Percentiles rank a stretch among this genome's conserved stretches.
phyloP scores from a whole-genome alignment of 805 yeast species.

The Saccharomycopsis malanga region DNA sequence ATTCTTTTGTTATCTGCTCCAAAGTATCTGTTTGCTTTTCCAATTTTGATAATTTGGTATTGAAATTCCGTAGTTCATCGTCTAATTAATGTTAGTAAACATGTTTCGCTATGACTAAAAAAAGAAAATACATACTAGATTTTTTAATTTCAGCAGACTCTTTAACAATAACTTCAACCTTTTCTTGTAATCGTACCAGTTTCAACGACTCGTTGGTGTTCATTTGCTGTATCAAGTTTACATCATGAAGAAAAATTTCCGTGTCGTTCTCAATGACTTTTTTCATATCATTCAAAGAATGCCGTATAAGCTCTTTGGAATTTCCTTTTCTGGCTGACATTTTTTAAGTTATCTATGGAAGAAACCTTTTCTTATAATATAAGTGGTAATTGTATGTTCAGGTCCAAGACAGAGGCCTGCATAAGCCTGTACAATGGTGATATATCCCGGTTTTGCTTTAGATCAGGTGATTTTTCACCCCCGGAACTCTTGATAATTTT shows the following conservation, averaged over 20 bases:
- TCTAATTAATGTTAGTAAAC: slow-evolving; percentile 22
- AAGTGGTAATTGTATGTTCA: too few species aligned
- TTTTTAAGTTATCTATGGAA: too few species aligned
- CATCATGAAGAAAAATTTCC: slow-evolving; percentile 32
- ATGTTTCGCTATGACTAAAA: background rate
- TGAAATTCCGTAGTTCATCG: slow-evolving; percentile 28
- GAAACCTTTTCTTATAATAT: too few species aligned
- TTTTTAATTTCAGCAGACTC: slow-evolving; percentile 25
- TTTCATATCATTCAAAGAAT: slow-evolving; percentile 26
- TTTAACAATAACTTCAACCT: slow-evolving; percentile 28
- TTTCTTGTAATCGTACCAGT: slow-evolving; percentile 40
- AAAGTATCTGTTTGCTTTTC: slow-evolving; percentile 35
- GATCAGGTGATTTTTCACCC: too few species aligned
- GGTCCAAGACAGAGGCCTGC: too few species aligned
- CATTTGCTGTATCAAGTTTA: slow-evolving; percentile 45
- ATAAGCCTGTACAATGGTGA: too few species aligned
- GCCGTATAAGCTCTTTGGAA: background rate
- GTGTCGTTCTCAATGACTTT: slow-evolving; percentile 34
- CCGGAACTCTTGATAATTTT: too few species aligned
- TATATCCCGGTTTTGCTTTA: too few species aligned
- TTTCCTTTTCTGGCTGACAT: background rate
- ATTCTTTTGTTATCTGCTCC: slow-evolving; percentile 43
- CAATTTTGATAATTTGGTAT: slow-evolving; percentile 26
- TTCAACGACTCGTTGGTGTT: slow-evolving; percentile 54
- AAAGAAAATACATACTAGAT: slow-evolving; percentile 15